Percentiles rank a stretch among this genome's conserved stretches.
Evolutionary conservation across 1,284 basidiomycete species (phyloP).

Genomic region (Cryptococcus hybrid): DNA sequence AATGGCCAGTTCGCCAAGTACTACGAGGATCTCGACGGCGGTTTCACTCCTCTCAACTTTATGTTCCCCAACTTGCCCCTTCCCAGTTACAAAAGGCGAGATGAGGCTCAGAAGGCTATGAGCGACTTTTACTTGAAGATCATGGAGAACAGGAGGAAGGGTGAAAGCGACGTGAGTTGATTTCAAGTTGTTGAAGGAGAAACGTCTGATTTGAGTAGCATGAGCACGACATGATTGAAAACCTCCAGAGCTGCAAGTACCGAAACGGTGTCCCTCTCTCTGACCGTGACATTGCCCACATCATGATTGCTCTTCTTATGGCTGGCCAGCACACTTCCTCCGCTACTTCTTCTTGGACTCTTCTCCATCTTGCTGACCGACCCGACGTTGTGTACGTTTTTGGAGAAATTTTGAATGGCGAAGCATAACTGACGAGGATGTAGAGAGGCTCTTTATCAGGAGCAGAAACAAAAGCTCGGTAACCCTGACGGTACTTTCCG

Average conservation of each 20-base stretch:
- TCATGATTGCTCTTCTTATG: conserved; percentile 94
- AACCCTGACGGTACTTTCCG: conserved; percentile 77
- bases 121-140: conserved; percentile 90
- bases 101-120: conserved; percentile 90
- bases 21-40: conserved; percentile 89
- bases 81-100: conserved; percentile 81
- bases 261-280: conserved; percentile 74
- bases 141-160: conserved; percentile 69
- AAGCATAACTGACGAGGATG: neutral
- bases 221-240: conserved; percentile 90
- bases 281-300: conserved; percentile 93
- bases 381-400: conserved; percentile 68
- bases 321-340: conserved; percentile 98
- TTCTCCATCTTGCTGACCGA: conserved; percentile 82
- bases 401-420: neutral
- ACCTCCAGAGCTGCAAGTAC: conserved; percentile 82
- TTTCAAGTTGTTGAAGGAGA: neutral
- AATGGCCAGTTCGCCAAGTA: conserved; percentile 83
- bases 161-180: conserved; percentile 52
- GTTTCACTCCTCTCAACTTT: conserved; percentile 90
- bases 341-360: conserved; percentile 86
- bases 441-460: conserved; percentile 77
- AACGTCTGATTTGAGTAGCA: conserved; percentile 48
- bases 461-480: conserved; percentile 82
- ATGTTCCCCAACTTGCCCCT: conserved; percentile 92